Evolutionary conservation across 1,284 basidiomycete genomes (phyloP), one percentile per base, ranked within the genome.

Genomic region (Ceraceosorus bombacis): DNA sequence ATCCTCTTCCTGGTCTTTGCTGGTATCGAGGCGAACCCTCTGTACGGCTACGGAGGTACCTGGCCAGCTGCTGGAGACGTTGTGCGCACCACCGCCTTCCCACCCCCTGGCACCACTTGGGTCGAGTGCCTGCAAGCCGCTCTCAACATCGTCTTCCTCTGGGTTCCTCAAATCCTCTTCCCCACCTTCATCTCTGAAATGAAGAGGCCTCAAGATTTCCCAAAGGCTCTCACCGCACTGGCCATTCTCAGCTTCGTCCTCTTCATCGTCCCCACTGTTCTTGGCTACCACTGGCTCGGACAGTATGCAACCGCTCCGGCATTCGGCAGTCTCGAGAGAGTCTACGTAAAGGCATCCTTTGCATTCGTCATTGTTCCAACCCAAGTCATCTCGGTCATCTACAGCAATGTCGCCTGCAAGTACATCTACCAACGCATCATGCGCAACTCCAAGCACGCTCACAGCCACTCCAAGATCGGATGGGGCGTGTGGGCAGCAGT

Each of bases 401-500:
- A 72, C 53, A 58, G 65, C 7, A 61, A 55, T 48, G 60, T 58
- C 9, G 41, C 53, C 2, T 46, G 55, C 17, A 69, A 71, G 53
- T 69, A 59, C 62, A 51, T 72, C 41, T 72, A 63, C 60, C 50
- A 53, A 12, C 57, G 67, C 9, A 59, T 72, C 41, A 58, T 72
- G 57, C 38, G 54, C 53, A 58, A 61, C 17, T 63, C 68, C 17
- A 36, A 58, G 4, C 70, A 71, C 49, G 54, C 57, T 36, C 66
- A 71, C 62, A 57, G 58, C 27, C 82, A 86, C 79, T 84, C 83
- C 5, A 51, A 82, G n/a, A 61, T 81, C 13, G 85, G 82, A 0
- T 86, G 85, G 85, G 65, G 74, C 0, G 70, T 78, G 0, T 86
- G 85, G 85, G 72, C 80, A 6, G 80, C 67, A 0, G 83, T 86